Evolutionary conservation across 2,329 filamentous ascomycete species (phyloP).

Genomic region (Chaetoscypha palmicola): DNA sequence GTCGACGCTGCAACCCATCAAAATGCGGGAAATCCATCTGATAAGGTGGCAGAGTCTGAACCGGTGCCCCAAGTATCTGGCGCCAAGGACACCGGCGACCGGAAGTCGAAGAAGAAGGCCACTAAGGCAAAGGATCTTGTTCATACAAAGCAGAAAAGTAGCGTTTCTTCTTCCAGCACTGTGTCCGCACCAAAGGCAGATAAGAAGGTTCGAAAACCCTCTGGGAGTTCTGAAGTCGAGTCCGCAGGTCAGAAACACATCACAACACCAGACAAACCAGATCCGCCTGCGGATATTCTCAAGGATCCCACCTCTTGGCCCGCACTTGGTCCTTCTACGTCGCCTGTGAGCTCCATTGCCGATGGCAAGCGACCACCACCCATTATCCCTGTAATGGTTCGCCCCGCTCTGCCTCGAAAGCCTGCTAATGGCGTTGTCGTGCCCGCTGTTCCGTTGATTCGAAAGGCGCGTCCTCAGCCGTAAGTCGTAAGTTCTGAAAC

Average conservation of each 20-base stretch:
- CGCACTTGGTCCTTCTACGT: slow-evolving; percentile 14
- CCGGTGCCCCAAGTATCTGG: no score
- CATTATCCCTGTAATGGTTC: not conserved
- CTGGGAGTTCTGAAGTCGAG: not conserved
- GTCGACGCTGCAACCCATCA: no score
- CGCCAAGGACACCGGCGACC: no score
- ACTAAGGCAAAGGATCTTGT: no score
- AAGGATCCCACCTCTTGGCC: slow-evolving; percentile 18
- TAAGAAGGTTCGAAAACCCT: not conserved
- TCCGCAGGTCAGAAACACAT: no score
- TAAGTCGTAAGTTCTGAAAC: slow-evolving; percentile 23
- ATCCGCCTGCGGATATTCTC: slow-evolving; percentile 6
- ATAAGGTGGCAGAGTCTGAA: no score
- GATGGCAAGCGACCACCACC: slow-evolving; percentile 19
- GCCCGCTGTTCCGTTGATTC: slow-evolving; percentile 18
- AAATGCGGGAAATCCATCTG: no score
- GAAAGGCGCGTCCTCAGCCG: slow-evolving; percentile 16
- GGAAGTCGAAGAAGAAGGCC: no score
- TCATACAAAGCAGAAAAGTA: no score
- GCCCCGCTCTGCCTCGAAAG: slow-evolving; percentile 8
- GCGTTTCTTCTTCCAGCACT: no score
- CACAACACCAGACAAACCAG: no score
- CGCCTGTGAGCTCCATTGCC: slow-evolving; percentile 13
- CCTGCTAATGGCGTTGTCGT: slow-evolving; percentile 9
- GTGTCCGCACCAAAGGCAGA: no score